Evolutionary conservation across 2,329 filamentous ascomycete species (phyloP), one percentile per base, ranked within the genome.

Genomic region (Pyrenophora teres): DNA sequence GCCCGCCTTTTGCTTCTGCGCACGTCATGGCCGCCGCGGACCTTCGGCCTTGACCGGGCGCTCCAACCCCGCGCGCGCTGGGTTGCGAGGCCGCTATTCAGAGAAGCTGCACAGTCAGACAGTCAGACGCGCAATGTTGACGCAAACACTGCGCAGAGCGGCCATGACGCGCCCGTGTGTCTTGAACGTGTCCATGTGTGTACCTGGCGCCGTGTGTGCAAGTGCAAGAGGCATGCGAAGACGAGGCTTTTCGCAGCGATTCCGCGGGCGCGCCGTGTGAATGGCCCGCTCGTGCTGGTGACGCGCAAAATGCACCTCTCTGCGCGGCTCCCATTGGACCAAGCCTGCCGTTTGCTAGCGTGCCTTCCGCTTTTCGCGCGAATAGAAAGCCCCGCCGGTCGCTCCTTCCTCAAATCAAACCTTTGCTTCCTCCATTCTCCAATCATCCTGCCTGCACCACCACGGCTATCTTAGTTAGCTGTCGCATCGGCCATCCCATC

Each of bases 401-500:
- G 55, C 59, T 62, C 62, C 49, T 62, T 61, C 58, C 50, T 47
- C 46, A 48, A 39, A 48, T 40, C 44, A 47, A 37, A 37, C 46
- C 39, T 37, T 48, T 48, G 31, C 38, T 47, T 40, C 55, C 52
- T 57, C 51, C 50, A 54, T 51, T 59, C 52, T 64, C 67, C 65
- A 68, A 65, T 69, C 65, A 44, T 18, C 38, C 48, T 62, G 49
- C 57, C 52, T 60, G 60, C 60, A 63, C 54, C 59, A 62, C 50
- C 48, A 53, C 30, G 45, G 40, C 54, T 46, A 50, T 49, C 52
- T 31, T 53, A 43, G 40, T 55, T 59, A 59, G 52, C 56, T 55
- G 40, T 32, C 27, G 40, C 40, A 41, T 41, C 40, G 40, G 40
- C 40, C 36, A 62, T 54, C 47, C 44, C 54, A 63, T 58, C 58